Evolutionary conservation across 495 filamentous ascomycete species (phyloP), one percentile per base, ranked within the genome.

Genomic region (Antarctomyces pellizariae): DNA sequence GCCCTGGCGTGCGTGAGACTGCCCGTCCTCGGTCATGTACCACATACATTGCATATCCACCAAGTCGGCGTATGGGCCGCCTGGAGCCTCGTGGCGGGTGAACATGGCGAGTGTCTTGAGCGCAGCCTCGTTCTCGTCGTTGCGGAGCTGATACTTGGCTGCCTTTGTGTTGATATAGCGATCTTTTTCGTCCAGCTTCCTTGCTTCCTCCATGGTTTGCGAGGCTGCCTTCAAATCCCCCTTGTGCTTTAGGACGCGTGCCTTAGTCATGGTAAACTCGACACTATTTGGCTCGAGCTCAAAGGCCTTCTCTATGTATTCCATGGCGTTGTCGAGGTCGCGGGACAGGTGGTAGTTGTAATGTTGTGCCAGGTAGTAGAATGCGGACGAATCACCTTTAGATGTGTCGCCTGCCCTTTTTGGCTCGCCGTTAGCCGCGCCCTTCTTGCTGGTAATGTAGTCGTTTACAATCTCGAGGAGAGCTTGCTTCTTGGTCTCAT

Each of bases 11-110:
- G 75, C 49, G 45, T 84, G 86, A 0, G 84, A 65, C 50, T 92
- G 76, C 15, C 78, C 86, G 47, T 95, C 89, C 49, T 99, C 86
- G 12, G 76, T 84, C 36, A 95, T 48, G 47, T 71, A 99, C 86
- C 86, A 99, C 34, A 92, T 69, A 42, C 89, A 92, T 47, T 99
- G 86, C 89, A 99, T 95, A 35, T 99, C 86, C 29, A 80, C 68
- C 10, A 99, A 65, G 48, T 99, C 86, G 21, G 73, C 76, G 17
- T 95, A 48, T 14, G 86, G 71, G 1, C 86, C 89, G 8, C 80
- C 83, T 7, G 70, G 62, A 3, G 79, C 75, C 38, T 99, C 86
- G 26, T 54, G 57, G 28, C 83, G 62, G 0, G 86, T 99, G 52
- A 99, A 99, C 28, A 91, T 65, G 45, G 82, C 75, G 77, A 95